These are phyloP conservation scores for Aureobasidium uvarum DNA, from an alignment of 2,329 filamentous ascomycete genomes.

Conservation along the genomic window DNA sequence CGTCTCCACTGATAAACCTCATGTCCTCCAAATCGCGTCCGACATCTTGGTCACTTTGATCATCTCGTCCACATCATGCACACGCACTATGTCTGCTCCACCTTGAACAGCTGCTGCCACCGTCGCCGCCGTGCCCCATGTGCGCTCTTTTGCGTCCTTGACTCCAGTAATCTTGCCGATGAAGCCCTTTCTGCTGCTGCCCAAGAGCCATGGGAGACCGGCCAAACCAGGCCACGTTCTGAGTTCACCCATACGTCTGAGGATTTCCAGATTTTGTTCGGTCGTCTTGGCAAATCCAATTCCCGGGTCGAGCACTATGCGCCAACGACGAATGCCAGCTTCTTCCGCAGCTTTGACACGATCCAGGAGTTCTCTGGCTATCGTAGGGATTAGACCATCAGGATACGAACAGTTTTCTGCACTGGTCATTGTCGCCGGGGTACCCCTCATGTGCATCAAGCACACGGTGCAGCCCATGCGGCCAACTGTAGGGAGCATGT, in stretches of 20 bases:
- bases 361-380: conserved; percentile 65
- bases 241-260: conserved; percentile 70
- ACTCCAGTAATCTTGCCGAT: conserved; percentile 80
- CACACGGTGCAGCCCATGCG: conserved; percentile 73
- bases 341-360: conserved; percentile 73
- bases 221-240: conserved; percentile 59
- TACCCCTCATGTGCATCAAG: conserved; percentile 93
- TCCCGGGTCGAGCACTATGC: conserved; percentile 90
- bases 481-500: conserved; percentile 80
- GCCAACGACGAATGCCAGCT: conserved; percentile 85
- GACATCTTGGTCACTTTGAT: conserved; percentile 77
- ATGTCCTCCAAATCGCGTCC: conserved; percentile 78
- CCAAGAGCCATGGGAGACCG: conserved; percentile 82
- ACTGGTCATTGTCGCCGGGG: conserved; percentile 74
- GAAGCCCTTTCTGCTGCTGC: conserved; percentile 85
- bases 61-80: conserved; percentile 92
- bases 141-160: conserved; percentile 64
- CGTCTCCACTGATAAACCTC: conserved; percentile 9
- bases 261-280: conserved; percentile 76
- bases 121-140: conserved; percentile 84
- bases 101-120: conserved; percentile 81
- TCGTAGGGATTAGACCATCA: conserved; percentile 61
- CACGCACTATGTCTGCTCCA: conserved; percentile 86
- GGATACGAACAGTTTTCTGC: conserved; percentile 61
- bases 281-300: conserved; percentile 88